Percentiles rank a stretch among this genome's conserved stretches.
phyloP scores from a whole-genome alignment of 495 filamentous ascomycete genomes.

The Geopyxis carbonaria region DNA sequence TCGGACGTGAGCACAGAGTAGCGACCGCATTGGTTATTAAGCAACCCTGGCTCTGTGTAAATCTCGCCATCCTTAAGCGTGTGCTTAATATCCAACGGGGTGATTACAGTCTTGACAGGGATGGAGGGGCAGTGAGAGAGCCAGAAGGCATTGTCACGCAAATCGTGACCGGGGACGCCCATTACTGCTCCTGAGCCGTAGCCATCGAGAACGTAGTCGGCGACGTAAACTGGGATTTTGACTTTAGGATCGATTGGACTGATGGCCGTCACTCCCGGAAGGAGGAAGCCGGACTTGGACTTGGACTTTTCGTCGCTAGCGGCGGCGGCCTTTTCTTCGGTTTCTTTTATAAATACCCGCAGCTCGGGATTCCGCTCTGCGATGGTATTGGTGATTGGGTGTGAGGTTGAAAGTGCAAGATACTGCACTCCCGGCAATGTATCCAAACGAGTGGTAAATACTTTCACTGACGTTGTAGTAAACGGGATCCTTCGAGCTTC shows the following conservation, averaged over 20 bases:
- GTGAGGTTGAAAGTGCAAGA: conserved; percentile 55
- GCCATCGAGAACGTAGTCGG: conserved; percentile 71
- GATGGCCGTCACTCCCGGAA: conserved; percentile 41
- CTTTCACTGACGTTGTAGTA: too few relatives aligned
- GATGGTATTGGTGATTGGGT: conserved; percentile 48
- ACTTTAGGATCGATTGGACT: conserved; percentile 49
- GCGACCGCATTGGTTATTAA: conserved; percentile 45
- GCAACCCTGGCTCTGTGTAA: conserved; percentile 45
- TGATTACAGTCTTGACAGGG: conserved; percentile 36
- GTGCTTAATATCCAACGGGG: conserved; percentile 31
- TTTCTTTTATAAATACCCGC: conserved; percentile 46
- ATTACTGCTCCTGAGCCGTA: conserved; percentile 84
- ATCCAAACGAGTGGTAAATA: conserved; percentile 71
- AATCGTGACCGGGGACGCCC: conserved; percentile 78
- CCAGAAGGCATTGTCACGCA: conserved; percentile 64
- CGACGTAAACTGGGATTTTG: conserved; percentile 56
- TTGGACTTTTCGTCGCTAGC: conserved; percentile 32
- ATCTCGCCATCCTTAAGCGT: conserved; percentile 28
- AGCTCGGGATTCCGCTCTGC: conserved; percentile 43
- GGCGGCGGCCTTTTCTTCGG: conserved; percentile 28
- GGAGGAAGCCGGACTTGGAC: conserved; percentile 56
- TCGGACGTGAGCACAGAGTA: conserved; percentile 43
- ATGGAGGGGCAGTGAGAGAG: conserved; percentile 40
- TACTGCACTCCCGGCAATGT: conserved; percentile 75
- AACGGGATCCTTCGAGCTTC: too few relatives aligned